Evolutionary conservation across 2,329 filamentous ascomycete species (phyloP).

Genomic region (Sporothrix sp.): DNA sequence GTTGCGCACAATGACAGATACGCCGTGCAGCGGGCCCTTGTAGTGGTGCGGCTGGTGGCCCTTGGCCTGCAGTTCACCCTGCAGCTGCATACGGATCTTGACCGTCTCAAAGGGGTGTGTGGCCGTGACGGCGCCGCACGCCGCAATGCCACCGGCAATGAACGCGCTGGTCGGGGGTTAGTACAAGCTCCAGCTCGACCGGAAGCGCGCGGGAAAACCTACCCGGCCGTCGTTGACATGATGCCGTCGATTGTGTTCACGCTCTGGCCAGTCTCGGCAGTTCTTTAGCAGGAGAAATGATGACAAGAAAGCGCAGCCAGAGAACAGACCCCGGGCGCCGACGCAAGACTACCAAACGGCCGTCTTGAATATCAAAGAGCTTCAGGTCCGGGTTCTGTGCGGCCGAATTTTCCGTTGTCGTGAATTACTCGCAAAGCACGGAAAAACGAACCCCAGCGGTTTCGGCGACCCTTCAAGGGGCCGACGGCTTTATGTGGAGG

Average conservation of each 20-base stretch:
- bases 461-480: conserved; percentile 6
- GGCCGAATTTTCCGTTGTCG: neutral
- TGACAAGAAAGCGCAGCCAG: neutral
- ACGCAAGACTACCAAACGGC: too few species aligned
- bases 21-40: conserved; percentile 81
- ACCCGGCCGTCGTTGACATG: conserved; percentile 19
- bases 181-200: neutral
- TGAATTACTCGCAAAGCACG: neutral
- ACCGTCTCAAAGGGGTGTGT: conserved; percentile 98
- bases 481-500: conserved; percentile 6
- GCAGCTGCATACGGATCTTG: conserved; percentile 95
- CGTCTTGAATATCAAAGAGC: too few species aligned
- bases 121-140: conserved; percentile 92
- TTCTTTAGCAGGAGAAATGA: neutral
- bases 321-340: too few species aligned
- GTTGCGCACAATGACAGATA: conserved; percentile 80
- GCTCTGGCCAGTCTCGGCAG: neutral
- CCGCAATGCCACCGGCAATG: conserved; percentile 90
- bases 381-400: neutral
- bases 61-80: conserved; percentile 87
- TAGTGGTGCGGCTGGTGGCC: conserved; percentile 80
- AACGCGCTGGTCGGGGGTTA: conserved; percentile 75
- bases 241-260: neutral
- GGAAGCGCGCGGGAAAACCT: neutral
- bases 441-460: neutral